phyloP scores from a whole-genome alignment of 2,329 filamentous ascomycete species.

The Cladosporium sp. region DNA sequence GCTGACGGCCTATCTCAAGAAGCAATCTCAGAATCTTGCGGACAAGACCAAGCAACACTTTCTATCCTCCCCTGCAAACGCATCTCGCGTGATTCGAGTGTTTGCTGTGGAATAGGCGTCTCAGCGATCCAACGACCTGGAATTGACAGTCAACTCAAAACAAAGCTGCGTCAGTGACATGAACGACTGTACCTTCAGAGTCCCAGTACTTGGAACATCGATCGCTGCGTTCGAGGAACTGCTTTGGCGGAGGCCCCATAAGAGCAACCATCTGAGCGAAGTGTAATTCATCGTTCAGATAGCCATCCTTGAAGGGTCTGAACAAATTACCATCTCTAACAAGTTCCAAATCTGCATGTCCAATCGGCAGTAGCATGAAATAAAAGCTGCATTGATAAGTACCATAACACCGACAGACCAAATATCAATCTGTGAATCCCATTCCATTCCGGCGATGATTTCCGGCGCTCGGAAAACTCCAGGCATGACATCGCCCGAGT shows the following conservation, averaged over 20 bases:
- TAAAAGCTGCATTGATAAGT: background rate
- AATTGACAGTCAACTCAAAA: background rate
- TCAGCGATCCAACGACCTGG: constrained; percentile 27
- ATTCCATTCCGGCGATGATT: constrained; percentile 16
- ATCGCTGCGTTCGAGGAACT: constrained; percentile 33
- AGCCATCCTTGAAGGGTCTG: background rate
- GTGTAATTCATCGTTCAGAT: constrained; percentile 18
- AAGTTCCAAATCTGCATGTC: constrained; percentile 15
- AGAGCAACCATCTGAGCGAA: constrained; percentile 34
- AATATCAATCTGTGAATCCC: constrained; percentile 18
- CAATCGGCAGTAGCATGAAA: background rate
- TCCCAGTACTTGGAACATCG: constrained; percentile 27
- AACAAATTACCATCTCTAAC: constrained; percentile 14
- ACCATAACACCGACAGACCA: constrained; percentile 19
- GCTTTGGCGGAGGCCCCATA: constrained; percentile 34
- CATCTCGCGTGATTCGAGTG: constrained; percentile 24
- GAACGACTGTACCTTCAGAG: constrained; percentile 14
- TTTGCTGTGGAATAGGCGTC: constrained; percentile 26
- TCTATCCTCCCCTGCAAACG: constrained; percentile 29
- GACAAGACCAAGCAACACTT: constrained; percentile 31
- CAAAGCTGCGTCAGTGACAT: background rate
- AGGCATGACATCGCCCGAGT: constrained; percentile 17
- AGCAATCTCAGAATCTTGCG: constrained; percentile 38
- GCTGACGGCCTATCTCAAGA: constrained; percentile 21
- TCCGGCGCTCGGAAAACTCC: constrained; percentile 17